Conservation (phyloP, 2,329 filamentous ascomycete genomes). For the Colletotrichum sp. region DNA sequence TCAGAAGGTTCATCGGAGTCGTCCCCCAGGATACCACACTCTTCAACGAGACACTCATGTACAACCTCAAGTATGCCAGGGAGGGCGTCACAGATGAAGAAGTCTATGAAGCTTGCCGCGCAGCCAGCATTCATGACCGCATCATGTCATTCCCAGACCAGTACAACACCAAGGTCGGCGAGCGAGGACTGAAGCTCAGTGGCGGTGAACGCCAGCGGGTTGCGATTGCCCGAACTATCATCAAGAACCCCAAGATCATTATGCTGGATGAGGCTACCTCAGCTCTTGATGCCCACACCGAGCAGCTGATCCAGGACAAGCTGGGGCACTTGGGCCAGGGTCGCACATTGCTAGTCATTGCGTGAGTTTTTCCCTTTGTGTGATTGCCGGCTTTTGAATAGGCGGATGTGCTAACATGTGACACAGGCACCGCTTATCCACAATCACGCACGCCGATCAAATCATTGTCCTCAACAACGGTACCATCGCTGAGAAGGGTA, state of each 20-base stretch:
- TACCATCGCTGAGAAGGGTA: conserved; percentile 78
- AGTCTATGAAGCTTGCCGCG: conserved; percentile 80
- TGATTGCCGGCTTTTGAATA: conserved; percentile 18
- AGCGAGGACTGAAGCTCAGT: conserved; percentile 84
- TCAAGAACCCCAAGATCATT: conserved; percentile 91
- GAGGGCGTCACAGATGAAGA: conserved; percentile 81
- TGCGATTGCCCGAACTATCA: conserved; percentile 89
- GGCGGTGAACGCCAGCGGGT: conserved; percentile 94
- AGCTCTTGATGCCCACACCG: conserved; percentile 88
- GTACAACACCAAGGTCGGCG: conserved; percentile 89
- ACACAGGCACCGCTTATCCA: conserved; percentile 76
- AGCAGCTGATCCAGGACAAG: conserved; percentile 90
- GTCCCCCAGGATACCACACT: conserved; percentile 96
- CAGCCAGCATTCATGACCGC: conserved; percentile 91
- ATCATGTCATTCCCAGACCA: conserved; percentile 88
- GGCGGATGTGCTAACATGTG: conserved; percentile 26
- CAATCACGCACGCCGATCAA: conserved; percentile 85
- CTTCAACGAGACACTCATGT: conserved; percentile 95
- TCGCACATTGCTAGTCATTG: conserved; percentile 93
- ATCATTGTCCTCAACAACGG: conserved; percentile 81
- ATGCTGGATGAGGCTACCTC: conserved; percentile 94
- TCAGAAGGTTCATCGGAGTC: conserved; percentile 89
- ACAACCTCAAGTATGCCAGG: conserved; percentile 91
- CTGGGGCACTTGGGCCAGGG: conserved; percentile 82
- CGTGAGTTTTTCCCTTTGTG: conserved; percentile 57